Conservation (phyloP, 805 yeast genomes). For the Tetrapisispora fleetii region DNA sequence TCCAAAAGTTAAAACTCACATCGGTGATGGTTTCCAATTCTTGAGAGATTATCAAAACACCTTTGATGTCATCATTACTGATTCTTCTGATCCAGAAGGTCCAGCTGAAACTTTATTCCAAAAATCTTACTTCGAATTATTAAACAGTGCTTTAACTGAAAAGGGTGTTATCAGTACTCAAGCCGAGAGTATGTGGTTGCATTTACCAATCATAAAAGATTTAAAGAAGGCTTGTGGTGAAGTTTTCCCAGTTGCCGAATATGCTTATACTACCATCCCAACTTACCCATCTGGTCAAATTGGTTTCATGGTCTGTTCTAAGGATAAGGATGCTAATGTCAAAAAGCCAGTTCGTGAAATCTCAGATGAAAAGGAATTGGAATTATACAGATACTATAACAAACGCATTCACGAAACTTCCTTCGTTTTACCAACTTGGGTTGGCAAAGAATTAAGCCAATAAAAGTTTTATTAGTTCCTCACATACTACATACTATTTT, state of each 20-base stretch:
- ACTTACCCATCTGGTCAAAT: conserved; percentile 96
- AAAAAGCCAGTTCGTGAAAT: conserved; percentile 59
- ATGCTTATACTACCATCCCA: conserved; percentile 88
- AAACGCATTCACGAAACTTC: conserved; percentile 77
- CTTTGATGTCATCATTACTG: conserved; percentile 93
- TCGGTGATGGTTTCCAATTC: conserved; percentile 97
- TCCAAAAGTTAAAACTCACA: conserved; percentile 82
- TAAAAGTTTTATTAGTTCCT: conserved; percentile 5
- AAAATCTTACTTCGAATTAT: conserved; percentile 78
- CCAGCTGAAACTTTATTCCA: conserved; percentile 94
- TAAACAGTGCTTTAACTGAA: conserved; percentile 80
- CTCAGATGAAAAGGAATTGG: conserved; percentile 49
- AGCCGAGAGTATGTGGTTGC: conserved; percentile 93
- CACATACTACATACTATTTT: neutral
- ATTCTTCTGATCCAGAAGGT: conserved; percentile 97
- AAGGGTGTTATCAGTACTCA: conserved; percentile 89
- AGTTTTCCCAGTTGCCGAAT: conserved; percentile 86
- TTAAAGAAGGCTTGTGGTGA: conserved; percentile 72
- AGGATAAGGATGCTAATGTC: conserved; percentile 57
- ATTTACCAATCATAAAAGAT: conserved; percentile 71
- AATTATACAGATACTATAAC: conserved; percentile 74
- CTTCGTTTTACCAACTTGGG: conserved; percentile 89
- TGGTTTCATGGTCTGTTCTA: conserved; percentile 95
- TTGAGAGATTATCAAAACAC: conserved; percentile 73
- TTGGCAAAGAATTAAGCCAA: conserved; percentile 40